A percentile compares a stretch with the other conserved stretches of the same genome.
Evolutionary conservation across 108 stramenopile genomes (phyloP).

Genomic region (Fragilaria crotonensis): DNA sequence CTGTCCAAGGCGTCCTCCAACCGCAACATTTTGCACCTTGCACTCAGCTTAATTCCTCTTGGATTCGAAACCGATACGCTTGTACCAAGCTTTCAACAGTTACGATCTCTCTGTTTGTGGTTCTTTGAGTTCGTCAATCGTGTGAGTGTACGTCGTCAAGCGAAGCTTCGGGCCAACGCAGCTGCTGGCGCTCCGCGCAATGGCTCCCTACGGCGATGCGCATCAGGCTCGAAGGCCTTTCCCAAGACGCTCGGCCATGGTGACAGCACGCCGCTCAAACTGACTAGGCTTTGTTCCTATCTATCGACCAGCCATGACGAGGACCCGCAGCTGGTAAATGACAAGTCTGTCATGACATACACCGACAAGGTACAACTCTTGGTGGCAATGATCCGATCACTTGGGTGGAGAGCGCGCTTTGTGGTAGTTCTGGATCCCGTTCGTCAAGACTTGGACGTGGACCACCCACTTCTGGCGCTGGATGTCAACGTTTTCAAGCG

Average conservation of each 20-base stretch:
- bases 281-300: conserved; percentile 5
- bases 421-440: conserved; percentile 56
- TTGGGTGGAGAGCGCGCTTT: conserved; percentile 74
- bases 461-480: conserved; percentile 44
- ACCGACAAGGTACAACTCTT: conserved; percentile 2
- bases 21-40: conserved; percentile 18
- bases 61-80: conserved; percentile 4
- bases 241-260: not conserved
- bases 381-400: conserved; percentile 23
- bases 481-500: not conserved
- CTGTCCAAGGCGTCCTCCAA: conserved; percentile 27
- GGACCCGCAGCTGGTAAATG: conserved; percentile 30
- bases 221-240: not conserved
- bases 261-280: not conserved
- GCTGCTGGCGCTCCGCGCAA: conserved; percentile 29
- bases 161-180: conserved; percentile 16
- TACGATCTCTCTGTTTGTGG: conserved; percentile 28
- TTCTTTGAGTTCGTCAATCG: conserved; percentile 46
- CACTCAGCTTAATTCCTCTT: conserved; percentile 56
- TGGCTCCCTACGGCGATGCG: conserved; percentile 2
- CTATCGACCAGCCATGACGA: conserved; percentile 35
- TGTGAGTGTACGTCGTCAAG: conserved; percentile 24
- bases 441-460: conserved; percentile 48
- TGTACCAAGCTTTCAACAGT: conserved; percentile 1
- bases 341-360: conserved; percentile 4